Base-by-base conservation (phyloP, 139 green algal genomes). In the Mesotaenium endlicherianum region DNA sequence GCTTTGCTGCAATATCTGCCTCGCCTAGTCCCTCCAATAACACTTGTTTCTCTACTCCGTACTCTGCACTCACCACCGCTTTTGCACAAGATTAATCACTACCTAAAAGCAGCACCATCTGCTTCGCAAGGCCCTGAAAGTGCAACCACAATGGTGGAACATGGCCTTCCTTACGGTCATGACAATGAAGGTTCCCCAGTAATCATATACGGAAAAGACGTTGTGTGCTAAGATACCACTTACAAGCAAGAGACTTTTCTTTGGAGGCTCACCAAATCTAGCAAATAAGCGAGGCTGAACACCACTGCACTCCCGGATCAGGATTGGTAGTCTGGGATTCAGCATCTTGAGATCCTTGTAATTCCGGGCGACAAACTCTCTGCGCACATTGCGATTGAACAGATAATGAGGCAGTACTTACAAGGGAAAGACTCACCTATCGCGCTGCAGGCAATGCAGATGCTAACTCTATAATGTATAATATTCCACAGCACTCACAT, bases 341-440 rank as follows among this genome's bases (percentile, higher is more conserved):
- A 89, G 91, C 81, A 94, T 94, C 89, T 97, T 97, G 26, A 97
- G 88, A 53, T 97, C 94, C 31, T 91, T 85, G 49, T 97, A 97
- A 67, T 91, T 93, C 38, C 83, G 82, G 1, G 93, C 30, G 0
- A 97, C 64, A 50, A 97, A 97, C 3, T 97, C 92, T 84, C 94
- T 97, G 81, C n/a, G n/a, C n/a, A n/a, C n/a, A n/a, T n/a, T n/a
- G n/a, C n/a, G n/a, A n/a, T n/a, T n/a, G n/a, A n/a, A n/a, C n/a
- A n/a, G n/a, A n/a, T n/a, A n/a, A n/a, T n/a, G n/a, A n/a, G n/a
- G n/a, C n/a, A n/a, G n/a, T n/a, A n/a, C n/a, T n/a, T n/a, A n/a
- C n/a, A n/a, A n/a, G n/a, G n/a, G n/a, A n/a, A n/a, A n/a, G n/a
- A n/a, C n/a, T n/a, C n/a, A n/a, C n/a, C n/a, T n/a, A n/a, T n/a